phyloP scores from a whole-genome alignment of 2,329 filamentous ascomycete species.

The Cladophialophora immunda region DNA sequence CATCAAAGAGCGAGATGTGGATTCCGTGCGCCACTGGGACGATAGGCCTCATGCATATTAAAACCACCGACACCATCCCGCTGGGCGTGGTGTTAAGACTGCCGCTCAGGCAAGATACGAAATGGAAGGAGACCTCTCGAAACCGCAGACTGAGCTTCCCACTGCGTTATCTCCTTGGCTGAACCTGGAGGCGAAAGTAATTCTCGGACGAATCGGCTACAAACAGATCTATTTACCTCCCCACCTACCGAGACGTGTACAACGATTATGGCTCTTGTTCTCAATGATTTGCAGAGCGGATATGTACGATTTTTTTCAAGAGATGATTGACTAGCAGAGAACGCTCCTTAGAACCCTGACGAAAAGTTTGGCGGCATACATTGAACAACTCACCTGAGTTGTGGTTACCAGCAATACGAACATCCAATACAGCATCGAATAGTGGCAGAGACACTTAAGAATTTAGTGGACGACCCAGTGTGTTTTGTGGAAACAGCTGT shows the following conservation, averaged over 20 bases:
- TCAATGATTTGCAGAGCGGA: background rate
- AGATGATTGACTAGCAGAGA: background rate
- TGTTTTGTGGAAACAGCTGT: background rate
- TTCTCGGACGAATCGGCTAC: background rate
- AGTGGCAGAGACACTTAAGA: background rate
- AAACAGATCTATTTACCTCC: background rate
- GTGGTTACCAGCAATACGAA: background rate
- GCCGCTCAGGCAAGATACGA: background rate
- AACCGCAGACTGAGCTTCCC: background rate
- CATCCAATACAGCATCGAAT: background rate
- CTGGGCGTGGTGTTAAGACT: background rate
- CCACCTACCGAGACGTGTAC: background rate
- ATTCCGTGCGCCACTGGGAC: slow-evolving; percentile 10
- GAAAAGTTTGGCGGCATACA: background rate
- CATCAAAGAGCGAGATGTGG: slow-evolving; percentile 5
- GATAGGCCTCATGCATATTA: slow-evolving; percentile 15
- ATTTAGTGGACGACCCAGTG: background rate
- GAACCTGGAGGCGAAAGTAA: background rate
- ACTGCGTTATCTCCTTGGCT: background rate
- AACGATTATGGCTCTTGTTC: background rate
- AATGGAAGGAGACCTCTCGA: background rate
- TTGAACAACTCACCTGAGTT: background rate
- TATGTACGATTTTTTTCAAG: background rate
- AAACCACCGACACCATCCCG: background rate
- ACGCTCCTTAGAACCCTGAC: background rate